Base-by-base conservation (phyloP, 2,329 filamentous ascomycete genomes). In the Colletotrichum costaricense region DNA sequence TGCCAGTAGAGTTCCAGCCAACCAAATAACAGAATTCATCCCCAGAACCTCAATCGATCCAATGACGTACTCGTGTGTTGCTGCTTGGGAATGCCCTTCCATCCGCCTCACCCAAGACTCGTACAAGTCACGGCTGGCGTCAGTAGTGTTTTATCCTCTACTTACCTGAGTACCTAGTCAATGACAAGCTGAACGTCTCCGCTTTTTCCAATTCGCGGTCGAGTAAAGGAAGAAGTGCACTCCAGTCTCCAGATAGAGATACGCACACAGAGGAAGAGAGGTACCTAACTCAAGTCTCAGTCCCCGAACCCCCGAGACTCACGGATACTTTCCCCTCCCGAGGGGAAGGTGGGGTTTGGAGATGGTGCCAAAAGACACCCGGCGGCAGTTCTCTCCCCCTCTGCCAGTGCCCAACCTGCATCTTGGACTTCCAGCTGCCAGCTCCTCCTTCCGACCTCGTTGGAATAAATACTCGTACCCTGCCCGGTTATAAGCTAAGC, bases 281-380 rank as follows among this genome's bases (percentile, higher is more conserved):
- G 33, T 42, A 42, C n/a, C 30, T 42, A 42, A 12, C 30, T 46
- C 8, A 16, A 35, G 60, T 64, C 54, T 56, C 67, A 55, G 46
- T 73, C 62, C 67, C 71, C 71, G 71, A 71, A 73, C 71, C 71
- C 60, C 71, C 71, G 71, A 73, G 71, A 26, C 54, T 46, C 67
- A 49, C 55, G 24, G 52, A 30, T 52, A 35, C 33, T 42, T 63
- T 69, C 67, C 60, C 67, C 59, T 46, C 67, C 46, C 38, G 58
- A 65, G 59, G 60, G 60, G 26, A 30, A 69, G 71, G 71, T 73
- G 71, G 71, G 71, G 62, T 71, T 72, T 72, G 69, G 28, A 72
- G 70, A 64, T 69, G 57, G 33, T 42, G 49, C 69, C 64, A 60
- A 57, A 60, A 42, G 33, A 26, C 26, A 69, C 56, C 57, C 58